These are phyloP conservation scores for Meyerozyma sp. DNA, from an alignment of 1,139 yeast species.

Conservation along the genomic window DNA sequence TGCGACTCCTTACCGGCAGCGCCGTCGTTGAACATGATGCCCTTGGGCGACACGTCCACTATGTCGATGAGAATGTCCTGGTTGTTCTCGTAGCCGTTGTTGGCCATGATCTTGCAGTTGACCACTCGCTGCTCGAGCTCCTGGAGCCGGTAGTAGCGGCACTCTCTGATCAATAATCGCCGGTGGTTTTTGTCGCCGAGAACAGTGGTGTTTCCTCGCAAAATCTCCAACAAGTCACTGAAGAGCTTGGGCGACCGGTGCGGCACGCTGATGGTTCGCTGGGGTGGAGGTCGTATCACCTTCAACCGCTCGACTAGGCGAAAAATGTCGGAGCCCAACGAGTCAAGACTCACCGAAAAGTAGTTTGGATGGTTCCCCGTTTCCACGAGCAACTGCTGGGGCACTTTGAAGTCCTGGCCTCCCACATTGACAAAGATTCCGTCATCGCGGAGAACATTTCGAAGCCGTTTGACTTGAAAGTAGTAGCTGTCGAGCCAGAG, in stretches of 20 bases:
- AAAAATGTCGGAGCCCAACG: slow-evolving; percentile 41
- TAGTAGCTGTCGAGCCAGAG: slow-evolving; percentile 71
- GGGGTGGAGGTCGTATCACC: slow-evolving; percentile 73
- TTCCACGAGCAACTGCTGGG: slow-evolving; percentile 44
- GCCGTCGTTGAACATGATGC: slow-evolving; percentile 25
- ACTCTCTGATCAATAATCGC: slow-evolving; percentile 54
- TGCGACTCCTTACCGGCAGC: slow-evolving; percentile 17
- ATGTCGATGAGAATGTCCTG: slow-evolving; percentile 57
- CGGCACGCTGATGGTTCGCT: slow-evolving; percentile 49
- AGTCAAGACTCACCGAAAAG: slow-evolving; percentile 57
- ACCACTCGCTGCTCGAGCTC: slow-evolving; percentile 69
- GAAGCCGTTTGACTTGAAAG: slow-evolving; percentile 58
- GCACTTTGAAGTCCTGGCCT: slow-evolving; percentile 51
- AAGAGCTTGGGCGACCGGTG: slow-evolving; percentile 56
- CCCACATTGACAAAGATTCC: slow-evolving; percentile 64
- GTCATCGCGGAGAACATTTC: slow-evolving; percentile 42
- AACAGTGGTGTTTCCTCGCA: slow-evolving; percentile 49
- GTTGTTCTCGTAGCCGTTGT: slow-evolving; percentile 39
- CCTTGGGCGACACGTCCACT: slow-evolving; percentile 41
- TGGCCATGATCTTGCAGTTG: slow-evolving; percentile 43
- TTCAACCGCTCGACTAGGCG: slow-evolving; percentile 30
- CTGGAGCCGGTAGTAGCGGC: slow-evolving; percentile 69
- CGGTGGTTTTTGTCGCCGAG: slow-evolving; percentile 54
- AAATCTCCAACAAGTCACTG: slow-evolving; percentile 49
- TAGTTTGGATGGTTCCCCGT: slow-evolving; percentile 76